Conservation (phyloP, 2,329 filamentous ascomycete species). For the Dryadomyces quercus-mongolicae region DNA sequence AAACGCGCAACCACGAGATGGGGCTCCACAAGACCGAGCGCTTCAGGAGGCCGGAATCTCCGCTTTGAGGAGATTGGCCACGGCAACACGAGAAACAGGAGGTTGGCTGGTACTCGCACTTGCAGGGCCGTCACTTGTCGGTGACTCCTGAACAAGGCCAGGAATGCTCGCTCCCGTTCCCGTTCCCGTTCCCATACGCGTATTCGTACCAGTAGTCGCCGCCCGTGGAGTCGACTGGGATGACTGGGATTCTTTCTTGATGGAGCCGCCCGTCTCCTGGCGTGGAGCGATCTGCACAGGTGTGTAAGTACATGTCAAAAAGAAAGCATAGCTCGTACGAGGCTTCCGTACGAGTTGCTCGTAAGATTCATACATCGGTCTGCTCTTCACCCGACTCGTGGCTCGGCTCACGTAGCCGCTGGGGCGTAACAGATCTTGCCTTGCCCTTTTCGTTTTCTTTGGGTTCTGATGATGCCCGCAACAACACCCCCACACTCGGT, state of each 20-base stretch:
- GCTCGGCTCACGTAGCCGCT: background rate
- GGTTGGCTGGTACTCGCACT: background rate
- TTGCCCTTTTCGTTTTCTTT: background rate
- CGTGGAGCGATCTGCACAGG: too few relatives aligned
- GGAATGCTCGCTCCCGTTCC: too few relatives aligned
- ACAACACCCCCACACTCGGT: background rate
- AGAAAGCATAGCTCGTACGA: background rate
- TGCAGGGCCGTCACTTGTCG: background rate
- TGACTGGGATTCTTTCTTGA: too few relatives aligned
- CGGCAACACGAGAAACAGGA: background rate
- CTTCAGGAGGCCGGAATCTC: background rate
- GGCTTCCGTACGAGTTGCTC: too few relatives aligned
- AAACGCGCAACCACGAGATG: too few relatives aligned
- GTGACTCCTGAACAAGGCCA: background rate
- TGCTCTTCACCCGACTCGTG: background rate
- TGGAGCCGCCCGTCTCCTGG: too few relatives aligned
- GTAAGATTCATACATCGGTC: background rate
- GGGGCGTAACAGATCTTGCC: background rate
- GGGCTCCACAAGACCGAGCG: background rate
- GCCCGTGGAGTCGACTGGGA: too few relatives aligned
- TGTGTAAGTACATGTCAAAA: too few relatives aligned
- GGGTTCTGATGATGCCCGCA: background rate
- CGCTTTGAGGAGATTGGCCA: constrained; percentile 1
- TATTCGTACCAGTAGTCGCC: too few relatives aligned
- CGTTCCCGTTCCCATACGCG: too few relatives aligned